Conservation (phyloP, 371 early-diverging fungal genomes). For the Fennellomyces sp. region DNA sequence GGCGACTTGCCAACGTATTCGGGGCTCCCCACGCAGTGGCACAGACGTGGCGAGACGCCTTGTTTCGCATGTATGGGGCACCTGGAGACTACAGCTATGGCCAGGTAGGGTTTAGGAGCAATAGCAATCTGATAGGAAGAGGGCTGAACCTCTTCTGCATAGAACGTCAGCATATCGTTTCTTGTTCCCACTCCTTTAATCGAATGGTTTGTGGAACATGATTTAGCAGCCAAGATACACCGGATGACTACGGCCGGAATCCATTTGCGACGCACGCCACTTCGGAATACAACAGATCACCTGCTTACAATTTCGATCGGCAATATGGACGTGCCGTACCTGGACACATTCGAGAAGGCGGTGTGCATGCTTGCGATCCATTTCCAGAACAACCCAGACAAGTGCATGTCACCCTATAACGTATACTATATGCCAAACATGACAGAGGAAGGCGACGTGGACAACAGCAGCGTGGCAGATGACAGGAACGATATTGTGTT, state of each 20-base stretch:
- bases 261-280: slow-evolving; percentile 7
- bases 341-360: slow-evolving; percentile 23
- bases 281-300: slow-evolving; percentile 27
- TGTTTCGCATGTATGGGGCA: slow-evolving; percentile 19
- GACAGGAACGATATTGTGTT: neutral
- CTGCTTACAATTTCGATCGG: slow-evolving; percentile 14
- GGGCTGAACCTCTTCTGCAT: neutral
- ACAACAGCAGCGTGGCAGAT: neutral
- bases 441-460: neutral
- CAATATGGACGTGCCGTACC: neutral
- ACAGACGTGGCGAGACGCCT: slow-evolving; percentile 10
- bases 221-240: slow-evolving; percentile 15
- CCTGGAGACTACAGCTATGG: neutral
- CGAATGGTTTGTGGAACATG: slow-evolving; percentile 1
- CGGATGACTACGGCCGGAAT: slow-evolving; percentile 6
- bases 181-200: slow-evolving; percentile 11
- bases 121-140: neutral
- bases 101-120: no score
- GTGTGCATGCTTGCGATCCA: slow-evolving; percentile 15
- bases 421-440: slow-evolving; percentile 21
- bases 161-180: slow-evolving; percentile 15
- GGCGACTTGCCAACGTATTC: slow-evolving; percentile 15
- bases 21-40: slow-evolving; percentile 13
- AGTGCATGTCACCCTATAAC: slow-evolving; percentile 25
- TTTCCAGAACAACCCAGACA: slow-evolving; percentile 14